These are phyloP conservation scores for Mucuna pruriens DNA, from an alignment of 306 rosid genomes.

Conservation along the genomic window DNA sequence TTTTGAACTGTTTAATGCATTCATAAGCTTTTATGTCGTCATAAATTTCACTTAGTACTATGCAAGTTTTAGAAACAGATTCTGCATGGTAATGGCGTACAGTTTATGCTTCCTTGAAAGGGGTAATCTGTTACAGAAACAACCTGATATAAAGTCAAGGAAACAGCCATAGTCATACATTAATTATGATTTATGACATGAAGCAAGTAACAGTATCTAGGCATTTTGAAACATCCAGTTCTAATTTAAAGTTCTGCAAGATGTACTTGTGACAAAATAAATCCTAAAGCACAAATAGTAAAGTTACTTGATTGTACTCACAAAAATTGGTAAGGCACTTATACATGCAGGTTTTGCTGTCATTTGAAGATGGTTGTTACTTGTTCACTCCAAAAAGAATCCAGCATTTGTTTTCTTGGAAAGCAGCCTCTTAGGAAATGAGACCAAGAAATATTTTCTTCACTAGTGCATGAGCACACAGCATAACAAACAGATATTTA, in stretches of 20 bases:
- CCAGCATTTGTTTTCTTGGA: not conserved
- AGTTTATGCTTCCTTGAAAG: constrained; percentile 11
- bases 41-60: constrained; percentile 19
- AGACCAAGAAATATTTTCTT: not conserved
- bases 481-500: not conserved
- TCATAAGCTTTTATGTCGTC: not conserved
- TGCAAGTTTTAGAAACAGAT: constrained; percentile 5
- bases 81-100: not conserved
- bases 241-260: not conserved
- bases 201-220: not conserved
- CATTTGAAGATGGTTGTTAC: constrained; percentile 13
- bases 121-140: not conserved
- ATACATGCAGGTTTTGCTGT: not conserved
- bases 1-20: not conserved
- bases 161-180: not conserved
- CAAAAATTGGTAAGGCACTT: not conserved
- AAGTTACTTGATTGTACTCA: not conserved
- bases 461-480: not conserved
- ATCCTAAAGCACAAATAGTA: not conserved
- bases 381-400: not conserved
- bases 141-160: not conserved
- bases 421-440: not conserved
- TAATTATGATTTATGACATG: not conserved
- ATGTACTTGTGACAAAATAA: not conserved
- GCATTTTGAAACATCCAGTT: not conserved